Evolutionary conservation across 805 yeast genomes (phyloP).

Genomic region (Peterozyma toletana): DNA sequence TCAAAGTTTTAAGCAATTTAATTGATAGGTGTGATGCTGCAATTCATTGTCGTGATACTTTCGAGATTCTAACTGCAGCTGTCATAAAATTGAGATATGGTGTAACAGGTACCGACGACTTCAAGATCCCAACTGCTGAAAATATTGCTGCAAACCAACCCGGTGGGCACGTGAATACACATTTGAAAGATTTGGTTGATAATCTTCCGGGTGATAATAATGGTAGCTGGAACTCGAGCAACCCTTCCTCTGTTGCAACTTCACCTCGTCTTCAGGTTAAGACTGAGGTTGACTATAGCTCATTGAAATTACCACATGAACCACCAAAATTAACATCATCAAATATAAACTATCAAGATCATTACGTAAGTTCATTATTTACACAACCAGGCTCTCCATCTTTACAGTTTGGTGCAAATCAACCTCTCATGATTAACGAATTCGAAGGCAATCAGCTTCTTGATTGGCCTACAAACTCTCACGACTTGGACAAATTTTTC

Average conservation of each 20-base stretch:
- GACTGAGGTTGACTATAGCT: neutral
- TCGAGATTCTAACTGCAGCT: constrained; percentile 66
- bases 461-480: constrained; percentile 29
- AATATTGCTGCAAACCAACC: constrained; percentile 22
- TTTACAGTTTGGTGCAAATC: neutral
- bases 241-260: neutral
- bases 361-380: neutral
- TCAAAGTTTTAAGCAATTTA: constrained; percentile 52
- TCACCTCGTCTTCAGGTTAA: neutral
- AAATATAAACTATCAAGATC: neutral
- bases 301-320: constrained; percentile 1
- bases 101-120: constrained; percentile 12
- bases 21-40: constrained; percentile 77
- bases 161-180: constrained; percentile 29
- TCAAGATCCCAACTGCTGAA: constrained; percentile 19
- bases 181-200: constrained; percentile 30
- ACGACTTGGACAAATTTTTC: constrained; percentile 38
- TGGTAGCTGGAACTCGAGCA: too few species aligned
- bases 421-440: neutral
- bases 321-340: neutral
- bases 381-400: constrained; percentile 1
- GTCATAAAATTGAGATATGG: constrained; percentile 50
- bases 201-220: constrained; percentile 16
- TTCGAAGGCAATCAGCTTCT: constrained; percentile 11
- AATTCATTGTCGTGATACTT: constrained; percentile 58